These are phyloP conservation scores for Tylopilus plumbeoviolaceoides DNA, from an alignment of 768 basidiomycete genomes.

Conservation along the genomic window DNA sequence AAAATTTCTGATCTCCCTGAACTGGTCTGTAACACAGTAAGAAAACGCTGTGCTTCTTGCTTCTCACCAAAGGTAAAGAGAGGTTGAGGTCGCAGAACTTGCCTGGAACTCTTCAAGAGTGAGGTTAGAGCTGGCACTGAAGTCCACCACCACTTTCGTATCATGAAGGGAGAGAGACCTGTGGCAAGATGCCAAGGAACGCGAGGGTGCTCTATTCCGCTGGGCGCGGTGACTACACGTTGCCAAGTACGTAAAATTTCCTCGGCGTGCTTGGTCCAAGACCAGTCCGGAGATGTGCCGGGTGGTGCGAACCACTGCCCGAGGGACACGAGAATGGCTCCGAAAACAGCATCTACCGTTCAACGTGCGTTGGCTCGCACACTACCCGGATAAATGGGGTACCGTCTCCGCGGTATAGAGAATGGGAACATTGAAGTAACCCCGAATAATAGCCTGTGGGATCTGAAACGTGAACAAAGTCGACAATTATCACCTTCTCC, in stretches of 20 bases:
- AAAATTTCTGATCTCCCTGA: neutral
- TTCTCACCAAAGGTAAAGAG: neutral
- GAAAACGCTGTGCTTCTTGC: neutral
- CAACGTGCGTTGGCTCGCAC: neutral
- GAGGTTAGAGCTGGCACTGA: neutral
- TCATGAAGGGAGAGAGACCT: neutral
- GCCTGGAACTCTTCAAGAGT: neutral
- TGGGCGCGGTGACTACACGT: neutral
- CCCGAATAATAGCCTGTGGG: neutral
- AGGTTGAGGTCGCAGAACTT: neutral
- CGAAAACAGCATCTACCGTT: neutral
- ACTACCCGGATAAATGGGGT: neutral
- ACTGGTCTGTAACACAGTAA: neutral
- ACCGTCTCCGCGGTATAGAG: neutral
- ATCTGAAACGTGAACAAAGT: slow-evolving; percentile 3
- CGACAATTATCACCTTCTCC: neutral
- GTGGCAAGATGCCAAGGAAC: neutral
- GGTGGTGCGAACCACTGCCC: no score
- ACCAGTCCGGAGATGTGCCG: neutral
- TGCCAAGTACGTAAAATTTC: neutral
- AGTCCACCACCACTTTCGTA: neutral
- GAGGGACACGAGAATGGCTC: neutral
- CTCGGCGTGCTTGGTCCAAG: neutral
- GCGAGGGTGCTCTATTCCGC: neutral
- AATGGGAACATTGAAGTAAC: no score